Base-by-base conservation (phyloP, 2,329 filamentous ascomycete species). In the Leptodontidium sp. region DNA sequence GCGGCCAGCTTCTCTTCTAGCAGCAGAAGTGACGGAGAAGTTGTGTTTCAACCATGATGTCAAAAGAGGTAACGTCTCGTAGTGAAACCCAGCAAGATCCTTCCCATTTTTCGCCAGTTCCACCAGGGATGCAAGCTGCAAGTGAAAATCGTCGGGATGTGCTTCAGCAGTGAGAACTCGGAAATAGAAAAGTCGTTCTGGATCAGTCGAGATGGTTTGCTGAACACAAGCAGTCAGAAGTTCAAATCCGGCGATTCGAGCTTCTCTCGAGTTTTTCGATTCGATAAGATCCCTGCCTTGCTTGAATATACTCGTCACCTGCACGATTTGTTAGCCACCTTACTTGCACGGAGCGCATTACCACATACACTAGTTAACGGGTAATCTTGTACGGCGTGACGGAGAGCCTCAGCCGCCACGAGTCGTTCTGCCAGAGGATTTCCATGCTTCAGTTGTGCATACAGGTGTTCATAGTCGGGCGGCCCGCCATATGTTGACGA, bases 141-240 rank as follows among this genome's bases (percentile, higher is more conserved):
- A 79, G 75, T 89, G 84, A 71, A 91, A 91, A 76, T 92, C 90
- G 47, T 90, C 87, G 0, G 85, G 82, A 70, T 86, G 83, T 35
- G 85, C 85, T 11, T 84, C 80, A 7, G 83, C 83, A 14, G 87
- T 86, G 43, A 92, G 81, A 0, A 88, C 88, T 71, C 86, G 83
- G 74, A 91, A 92, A 74, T 88, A 91, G 71, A 89, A 87, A 71
- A 86, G 84, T 59, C 90, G 85, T 78, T 92, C 90, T 38, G 91
- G 83, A 72, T 90, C 88, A n/a, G 88, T 90, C 6, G 88, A 87
- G 6, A 85, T 84, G 5, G 83, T 79, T 75, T 91, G 86, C 74
- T 88, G 87, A 67, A 88, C 88, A 74, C 89, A 92, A 75, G 90
- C 88, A 32, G 85, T 87, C 53, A 92, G 79, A 12, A 92, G 84